phyloP scores from a whole-genome alignment of 2,329 filamentous ascomycete genomes.

The Aspergillus pseudoterreus region DNA sequence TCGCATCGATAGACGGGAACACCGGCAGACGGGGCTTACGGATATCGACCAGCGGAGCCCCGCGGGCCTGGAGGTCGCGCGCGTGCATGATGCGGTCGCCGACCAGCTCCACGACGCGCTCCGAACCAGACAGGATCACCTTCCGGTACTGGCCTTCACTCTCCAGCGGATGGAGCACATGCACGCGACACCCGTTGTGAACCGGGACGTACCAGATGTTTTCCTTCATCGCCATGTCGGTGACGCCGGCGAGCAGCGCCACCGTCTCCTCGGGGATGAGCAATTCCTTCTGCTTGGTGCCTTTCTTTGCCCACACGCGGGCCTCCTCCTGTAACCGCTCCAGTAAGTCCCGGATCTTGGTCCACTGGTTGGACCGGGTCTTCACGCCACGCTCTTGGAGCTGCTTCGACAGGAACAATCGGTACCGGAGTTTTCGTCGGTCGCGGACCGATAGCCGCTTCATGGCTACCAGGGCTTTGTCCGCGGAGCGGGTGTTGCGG shows the following conservation, averaged over 20 bases:
- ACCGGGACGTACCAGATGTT: conserved; percentile 36
- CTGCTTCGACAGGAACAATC: conserved; percentile 12
- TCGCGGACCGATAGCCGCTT: conserved; percentile 21
- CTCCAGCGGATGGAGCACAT: conserved; percentile 28
- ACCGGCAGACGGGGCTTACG: conserved; percentile 27
- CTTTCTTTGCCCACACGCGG: conserved; percentile 10
- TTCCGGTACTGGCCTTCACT: conserved; percentile 31
- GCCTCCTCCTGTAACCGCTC: conserved; percentile 19
- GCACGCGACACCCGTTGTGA: conserved; percentile 37
- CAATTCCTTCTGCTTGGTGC: conserved; percentile 25
- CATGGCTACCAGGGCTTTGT: conserved; percentile 1
- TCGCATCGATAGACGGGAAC: conserved; percentile 23
- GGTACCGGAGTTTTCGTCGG: conserved; percentile 24
- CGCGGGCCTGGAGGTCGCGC: conserved; percentile 20
- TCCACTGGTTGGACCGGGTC: conserved; percentile 17
- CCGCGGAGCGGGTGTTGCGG: not conserved
- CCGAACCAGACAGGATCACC: conserved; percentile 33
- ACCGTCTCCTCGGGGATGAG: conserved; percentile 34
- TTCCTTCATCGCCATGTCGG: conserved; percentile 27
- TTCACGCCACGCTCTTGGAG: not conserved
- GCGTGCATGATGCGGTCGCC: conserved; percentile 23
- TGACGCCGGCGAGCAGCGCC: conserved; percentile 29
- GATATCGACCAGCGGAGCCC: conserved; percentile 29
- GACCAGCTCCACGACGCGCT: conserved; percentile 29
- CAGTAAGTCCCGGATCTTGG: conserved; percentile 24